Evolutionary conservation across 306 rosid species (phyloP).

Genomic region (Pyrus betulifolia): DNA sequence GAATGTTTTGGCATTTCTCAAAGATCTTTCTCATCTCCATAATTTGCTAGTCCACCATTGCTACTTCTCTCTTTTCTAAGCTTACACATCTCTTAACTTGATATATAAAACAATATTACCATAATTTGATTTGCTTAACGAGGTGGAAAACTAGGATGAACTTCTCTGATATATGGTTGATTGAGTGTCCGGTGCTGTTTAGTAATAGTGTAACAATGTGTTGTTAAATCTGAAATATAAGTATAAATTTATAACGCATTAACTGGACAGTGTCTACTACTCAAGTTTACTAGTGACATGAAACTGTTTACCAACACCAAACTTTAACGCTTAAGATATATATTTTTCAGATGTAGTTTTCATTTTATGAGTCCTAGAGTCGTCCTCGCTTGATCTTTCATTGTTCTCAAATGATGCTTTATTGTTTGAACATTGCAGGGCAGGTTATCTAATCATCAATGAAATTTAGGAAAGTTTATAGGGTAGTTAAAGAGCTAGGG

Average conservation of each 20-base stretch:
- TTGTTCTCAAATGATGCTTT: slow-evolving; percentile 8
- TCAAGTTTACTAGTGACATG: not conserved
- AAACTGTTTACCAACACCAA: not conserved
- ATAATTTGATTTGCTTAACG: not conserved
- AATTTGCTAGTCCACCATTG: not conserved
- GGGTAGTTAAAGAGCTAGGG: not conserved
- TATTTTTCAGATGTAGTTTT: not conserved
- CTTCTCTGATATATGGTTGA: not conserved
- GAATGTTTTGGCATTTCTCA: not conserved
- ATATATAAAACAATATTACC: not conserved
- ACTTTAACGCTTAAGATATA: not conserved
- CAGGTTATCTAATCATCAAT: not conserved
- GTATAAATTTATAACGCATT: too few species aligned
- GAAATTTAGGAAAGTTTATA: not conserved
- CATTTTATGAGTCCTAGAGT: not conserved
- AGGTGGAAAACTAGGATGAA: not conserved
- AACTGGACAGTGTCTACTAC: not conserved
- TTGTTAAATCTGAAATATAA: not conserved
- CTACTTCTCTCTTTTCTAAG: not conserved
- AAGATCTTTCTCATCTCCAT: not conserved
- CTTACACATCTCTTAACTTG: not conserved
- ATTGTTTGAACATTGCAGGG: not conserved
- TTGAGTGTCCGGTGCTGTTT: not conserved
- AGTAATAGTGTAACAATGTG: not conserved
- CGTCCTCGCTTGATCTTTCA: slow-evolving; percentile 7